Conservation (phyloP, 2,329 filamentous ascomycete genomes). For the Xylariaceae sp. region DNA sequence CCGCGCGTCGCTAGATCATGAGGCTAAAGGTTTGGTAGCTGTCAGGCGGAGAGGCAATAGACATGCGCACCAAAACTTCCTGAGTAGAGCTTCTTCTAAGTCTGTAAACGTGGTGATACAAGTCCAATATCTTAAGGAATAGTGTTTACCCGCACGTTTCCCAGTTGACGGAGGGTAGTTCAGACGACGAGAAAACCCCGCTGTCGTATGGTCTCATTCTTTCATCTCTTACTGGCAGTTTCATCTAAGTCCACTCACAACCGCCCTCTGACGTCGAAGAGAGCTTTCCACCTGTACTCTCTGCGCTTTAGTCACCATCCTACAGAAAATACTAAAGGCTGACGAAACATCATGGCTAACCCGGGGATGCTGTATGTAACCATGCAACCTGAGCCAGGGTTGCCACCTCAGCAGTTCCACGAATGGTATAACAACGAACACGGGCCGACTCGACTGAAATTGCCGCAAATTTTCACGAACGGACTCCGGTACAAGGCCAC, state of each 20-base stretch:
- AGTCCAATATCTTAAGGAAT: conserved; percentile 14
- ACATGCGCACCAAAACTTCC: too few species aligned
- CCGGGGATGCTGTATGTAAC: conserved; percentile 83
- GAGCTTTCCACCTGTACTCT: not conserved
- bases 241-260: not conserved
- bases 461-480: conserved; percentile 75
- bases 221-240: not conserved
- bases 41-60: not conserved
- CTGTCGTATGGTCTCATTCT: not conserved
- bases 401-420: conserved; percentile 75
- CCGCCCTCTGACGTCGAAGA: not conserved
- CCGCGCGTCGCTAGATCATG: not conserved
- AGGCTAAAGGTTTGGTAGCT: not conserved
- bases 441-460: conserved; percentile 77
- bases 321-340: not conserved
- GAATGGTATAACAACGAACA: conserved; percentile 97
- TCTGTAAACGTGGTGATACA: too few species aligned
- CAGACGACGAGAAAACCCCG: conserved; percentile 12
- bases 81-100: too few species aligned
- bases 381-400: conserved; percentile 75
- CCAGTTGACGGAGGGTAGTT: conserved; percentile 1
- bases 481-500: conserved; percentile 79
- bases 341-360: conserved; percentile 46
- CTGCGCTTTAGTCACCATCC: not conserved
- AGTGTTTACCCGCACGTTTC: conserved; percentile 18